Evolutionary conservation across 1,139 yeast genomes (phyloP).

Genomic region (Saccharomyces pastorianus): DNA sequence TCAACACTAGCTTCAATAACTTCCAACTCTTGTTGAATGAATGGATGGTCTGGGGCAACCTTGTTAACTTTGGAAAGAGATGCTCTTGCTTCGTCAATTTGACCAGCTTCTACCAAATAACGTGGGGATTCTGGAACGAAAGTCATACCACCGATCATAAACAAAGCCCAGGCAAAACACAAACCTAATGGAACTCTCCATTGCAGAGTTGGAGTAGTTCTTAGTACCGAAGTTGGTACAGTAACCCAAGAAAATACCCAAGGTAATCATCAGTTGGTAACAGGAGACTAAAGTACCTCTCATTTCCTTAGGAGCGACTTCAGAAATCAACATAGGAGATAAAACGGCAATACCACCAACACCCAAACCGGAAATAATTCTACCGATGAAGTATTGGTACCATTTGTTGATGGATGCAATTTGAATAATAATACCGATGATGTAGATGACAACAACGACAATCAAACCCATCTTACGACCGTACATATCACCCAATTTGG

Average conservation of each 20-base stretch:
- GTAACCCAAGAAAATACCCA: slow-evolving; percentile 56
- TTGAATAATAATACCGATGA: slow-evolving; percentile 56
- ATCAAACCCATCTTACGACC: slow-evolving; percentile 58
- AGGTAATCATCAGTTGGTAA: slow-evolving; percentile 57
- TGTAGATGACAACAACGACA: slow-evolving; percentile 47
- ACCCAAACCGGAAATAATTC: slow-evolving; percentile 56
- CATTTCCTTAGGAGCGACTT: slow-evolving; percentile 56
- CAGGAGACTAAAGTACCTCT: slow-evolving; percentile 60
- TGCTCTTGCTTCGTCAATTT: slow-evolving; percentile 48
- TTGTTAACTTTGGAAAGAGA: slow-evolving; percentile 41
- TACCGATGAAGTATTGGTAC: slow-evolving; percentile 52
- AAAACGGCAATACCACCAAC: slow-evolving; percentile 57
- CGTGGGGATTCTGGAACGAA: slow-evolving; percentile 77
- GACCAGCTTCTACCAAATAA: slow-evolving; percentile 47
- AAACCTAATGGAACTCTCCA: slow-evolving; percentile 59
- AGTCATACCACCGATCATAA: slow-evolving; percentile 46
- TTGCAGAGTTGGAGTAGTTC: slow-evolving; percentile 40
- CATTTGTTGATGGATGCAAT: slow-evolving; percentile 45
- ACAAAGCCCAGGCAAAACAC: slow-evolving; percentile 38
- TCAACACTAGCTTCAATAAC: slow-evolving; percentile 55
- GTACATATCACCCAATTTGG: slow-evolving; percentile 46
- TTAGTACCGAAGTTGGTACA: slow-evolving; percentile 54
- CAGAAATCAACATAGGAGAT: slow-evolving; percentile 57
- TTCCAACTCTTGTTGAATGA: slow-evolving; percentile 50
- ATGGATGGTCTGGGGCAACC: slow-evolving; percentile 37